Percentiles rank a stretch among this genome's conserved stretches.
Conservation (phyloP, 176 grass and related monocot genomes). For the Puccinellia tenuiflora region DNA sequence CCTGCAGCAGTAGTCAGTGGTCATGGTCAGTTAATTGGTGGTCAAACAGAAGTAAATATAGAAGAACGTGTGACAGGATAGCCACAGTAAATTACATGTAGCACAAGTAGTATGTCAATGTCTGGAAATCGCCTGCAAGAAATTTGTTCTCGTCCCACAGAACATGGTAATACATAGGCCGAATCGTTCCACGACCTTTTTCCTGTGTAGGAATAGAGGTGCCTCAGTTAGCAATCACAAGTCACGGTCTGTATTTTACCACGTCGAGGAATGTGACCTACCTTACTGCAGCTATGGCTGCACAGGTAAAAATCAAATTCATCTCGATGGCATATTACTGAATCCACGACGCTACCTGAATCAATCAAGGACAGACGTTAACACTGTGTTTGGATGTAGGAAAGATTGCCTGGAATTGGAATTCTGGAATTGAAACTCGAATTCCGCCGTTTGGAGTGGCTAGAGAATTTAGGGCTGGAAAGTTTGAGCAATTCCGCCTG, state of each 20-base stretch:
- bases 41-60: background rate
- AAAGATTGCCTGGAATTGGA: no score
- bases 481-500: no score
- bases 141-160: constrained; percentile 68
- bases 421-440: no score
- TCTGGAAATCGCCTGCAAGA: constrained; percentile 49
- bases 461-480: no score
- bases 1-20: background rate
- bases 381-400: no score
- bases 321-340: constrained; percentile 62
- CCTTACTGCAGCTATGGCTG: constrained; percentile 66
- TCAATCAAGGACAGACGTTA: background rate
- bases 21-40: background rate
- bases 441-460: no score
- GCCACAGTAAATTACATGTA: constrained; percentile 47
- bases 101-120: constrained; percentile 66
- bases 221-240: background rate
- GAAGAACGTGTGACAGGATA: background rate
- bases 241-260: background rate
- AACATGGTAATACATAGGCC: constrained; percentile 60
- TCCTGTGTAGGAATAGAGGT: background rate
- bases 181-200: constrained; percentile 29
- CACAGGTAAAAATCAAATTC: constrained; percentile 78
- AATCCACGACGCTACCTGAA: constrained; percentile 60
- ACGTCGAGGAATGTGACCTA: background rate